Evolutionary conservation across 495 filamentous ascomycete genomes (phyloP).

Genomic region (Penicillium fimorum): DNA sequence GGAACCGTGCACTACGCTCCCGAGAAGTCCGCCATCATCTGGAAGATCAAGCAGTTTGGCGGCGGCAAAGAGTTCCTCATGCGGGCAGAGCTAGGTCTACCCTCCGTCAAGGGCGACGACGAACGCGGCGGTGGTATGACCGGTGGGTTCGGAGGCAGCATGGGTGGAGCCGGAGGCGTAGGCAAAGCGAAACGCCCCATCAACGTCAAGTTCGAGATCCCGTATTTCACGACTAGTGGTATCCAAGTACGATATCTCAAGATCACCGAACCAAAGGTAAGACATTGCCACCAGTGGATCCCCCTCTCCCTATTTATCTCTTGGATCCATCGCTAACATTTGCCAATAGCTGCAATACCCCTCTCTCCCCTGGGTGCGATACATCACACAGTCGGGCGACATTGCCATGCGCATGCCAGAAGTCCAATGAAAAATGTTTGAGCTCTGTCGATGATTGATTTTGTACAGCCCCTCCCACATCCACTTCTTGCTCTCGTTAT

Average conservation of each 20-base stretch:
- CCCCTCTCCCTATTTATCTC: not conserved
- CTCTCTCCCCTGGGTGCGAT: slow-evolving; percentile 96
- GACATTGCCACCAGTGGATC: slow-evolving; percentile 22
- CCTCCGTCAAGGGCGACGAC: slow-evolving; percentile 94
- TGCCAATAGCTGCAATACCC: slow-evolving; percentile 88
- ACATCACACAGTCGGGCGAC: slow-evolving; percentile 96
- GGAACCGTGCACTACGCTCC: slow-evolving; percentile 98
- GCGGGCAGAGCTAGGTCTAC: slow-evolving; percentile 94
- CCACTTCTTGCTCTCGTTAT: slow-evolving; percentile 14
- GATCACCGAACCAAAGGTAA: slow-evolving; percentile 98
- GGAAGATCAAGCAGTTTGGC: slow-evolving; percentile 99
- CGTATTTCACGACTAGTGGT: slow-evolving; percentile 97
- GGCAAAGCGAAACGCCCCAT: slow-evolving; percentile 94
- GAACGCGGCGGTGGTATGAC: slow-evolving; percentile 96
- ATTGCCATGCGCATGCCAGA: slow-evolving; percentile 92
- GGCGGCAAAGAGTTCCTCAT: slow-evolving; percentile 98
- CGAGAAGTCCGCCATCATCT: slow-evolving; percentile 95
- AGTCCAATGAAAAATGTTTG: slow-evolving; percentile 56
- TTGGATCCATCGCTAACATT: not conserved
- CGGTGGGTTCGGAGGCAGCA: slow-evolving; percentile 92
- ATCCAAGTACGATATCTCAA: slow-evolving; percentile 99
- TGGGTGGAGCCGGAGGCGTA: slow-evolving; percentile 64
- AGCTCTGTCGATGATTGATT: slow-evolving; percentile 19
- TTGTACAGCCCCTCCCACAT: slow-evolving; percentile 27
- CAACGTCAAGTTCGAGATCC: slow-evolving; percentile 99